phyloP scores from a whole-genome alignment of 305 asterid genomes.

The Euphrasia arctica region DNA sequence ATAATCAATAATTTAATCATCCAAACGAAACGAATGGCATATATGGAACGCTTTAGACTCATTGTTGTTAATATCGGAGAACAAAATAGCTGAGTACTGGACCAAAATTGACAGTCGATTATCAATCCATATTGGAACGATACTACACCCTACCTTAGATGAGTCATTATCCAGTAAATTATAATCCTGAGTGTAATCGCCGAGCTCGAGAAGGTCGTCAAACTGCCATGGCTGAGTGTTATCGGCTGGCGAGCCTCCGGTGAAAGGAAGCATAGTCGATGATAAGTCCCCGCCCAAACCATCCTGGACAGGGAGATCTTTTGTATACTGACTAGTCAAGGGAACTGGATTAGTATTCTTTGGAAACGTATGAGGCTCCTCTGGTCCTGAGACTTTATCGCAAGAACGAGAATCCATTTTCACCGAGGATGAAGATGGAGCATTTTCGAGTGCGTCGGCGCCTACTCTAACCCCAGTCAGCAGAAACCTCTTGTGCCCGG shows the following conservation, averaged over 20 bases:
- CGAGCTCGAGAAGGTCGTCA: slow-evolving; percentile 69
- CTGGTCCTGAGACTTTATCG: slow-evolving; percentile 35
- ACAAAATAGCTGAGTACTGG: no score
- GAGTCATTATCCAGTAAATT: slow-evolving; percentile 52
- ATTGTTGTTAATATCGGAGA: no score
- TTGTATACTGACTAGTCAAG: slow-evolving; percentile 29
- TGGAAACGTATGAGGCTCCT: slow-evolving; percentile 19
- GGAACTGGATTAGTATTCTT: not conserved
- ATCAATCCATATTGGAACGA: not conserved
- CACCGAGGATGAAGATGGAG: slow-evolving; percentile 41
- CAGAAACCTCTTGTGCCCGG: slow-evolving; percentile 75
- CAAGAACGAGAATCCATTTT: slow-evolving; percentile 32
- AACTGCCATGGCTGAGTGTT: slow-evolving; percentile 62
- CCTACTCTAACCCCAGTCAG: slow-evolving; percentile 94
- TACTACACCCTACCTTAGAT: slow-evolving; percentile 57
- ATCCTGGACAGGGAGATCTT: slow-evolving; percentile 36
- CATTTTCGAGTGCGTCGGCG: slow-evolving; percentile 57
- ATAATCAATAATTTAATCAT: no score
- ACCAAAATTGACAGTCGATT: not conserved
- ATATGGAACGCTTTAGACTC: no score
- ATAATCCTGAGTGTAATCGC: slow-evolving; percentile 48
- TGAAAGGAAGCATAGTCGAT: slow-evolving; percentile 34
- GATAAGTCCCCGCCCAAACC: slow-evolving; percentile 31
- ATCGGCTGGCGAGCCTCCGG: slow-evolving; percentile 66
- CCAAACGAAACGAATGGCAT: no score